Conservation (phyloP, 2,329 filamentous ascomycete genomes). For the Grosmannia huntii region DNA sequence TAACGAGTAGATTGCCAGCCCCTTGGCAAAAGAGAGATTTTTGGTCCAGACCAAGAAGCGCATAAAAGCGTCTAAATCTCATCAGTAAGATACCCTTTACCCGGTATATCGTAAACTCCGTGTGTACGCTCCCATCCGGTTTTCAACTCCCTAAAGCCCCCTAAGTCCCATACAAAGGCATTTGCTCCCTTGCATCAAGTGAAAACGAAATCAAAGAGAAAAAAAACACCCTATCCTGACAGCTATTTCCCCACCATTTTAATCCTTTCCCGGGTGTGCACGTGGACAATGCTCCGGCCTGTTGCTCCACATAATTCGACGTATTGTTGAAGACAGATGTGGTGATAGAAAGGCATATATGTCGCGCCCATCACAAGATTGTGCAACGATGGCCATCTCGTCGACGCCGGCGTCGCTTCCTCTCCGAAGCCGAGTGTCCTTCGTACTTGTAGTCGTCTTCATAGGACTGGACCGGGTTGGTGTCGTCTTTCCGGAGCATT, state of each 20-base stretch:
- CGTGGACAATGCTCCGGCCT: not conserved
- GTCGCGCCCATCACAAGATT: constrained; percentile 23
- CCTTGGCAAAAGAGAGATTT: not conserved
- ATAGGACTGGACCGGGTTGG: constrained; percentile 20
- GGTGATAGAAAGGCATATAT: not conserved
- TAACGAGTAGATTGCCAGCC: not conserved
- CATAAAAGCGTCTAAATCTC: not conserved
- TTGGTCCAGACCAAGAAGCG: not conserved
- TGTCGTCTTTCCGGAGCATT: constrained; percentile 62
- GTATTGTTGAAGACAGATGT: not conserved
- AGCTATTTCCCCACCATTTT: not conserved
- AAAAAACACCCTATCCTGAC: not conserved
- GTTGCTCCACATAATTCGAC: not conserved
- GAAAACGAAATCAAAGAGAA: not conserved
- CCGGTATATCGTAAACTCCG: constrained; percentile 4
- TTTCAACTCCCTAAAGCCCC: not conserved
- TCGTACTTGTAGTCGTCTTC: constrained; percentile 32
- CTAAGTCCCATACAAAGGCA: not conserved
- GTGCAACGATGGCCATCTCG: constrained; percentile 26
- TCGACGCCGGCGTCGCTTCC: constrained; percentile 18
- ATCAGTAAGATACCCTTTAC: not conserved
- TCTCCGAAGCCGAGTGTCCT: constrained; percentile 19
- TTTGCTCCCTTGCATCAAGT: not conserved
- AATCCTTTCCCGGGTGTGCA: not conserved
- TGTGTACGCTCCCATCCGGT: not conserved